phyloP scores from a whole-genome alignment of 1,139 yeast species.

The Suhomyces atakaporum region DNA sequence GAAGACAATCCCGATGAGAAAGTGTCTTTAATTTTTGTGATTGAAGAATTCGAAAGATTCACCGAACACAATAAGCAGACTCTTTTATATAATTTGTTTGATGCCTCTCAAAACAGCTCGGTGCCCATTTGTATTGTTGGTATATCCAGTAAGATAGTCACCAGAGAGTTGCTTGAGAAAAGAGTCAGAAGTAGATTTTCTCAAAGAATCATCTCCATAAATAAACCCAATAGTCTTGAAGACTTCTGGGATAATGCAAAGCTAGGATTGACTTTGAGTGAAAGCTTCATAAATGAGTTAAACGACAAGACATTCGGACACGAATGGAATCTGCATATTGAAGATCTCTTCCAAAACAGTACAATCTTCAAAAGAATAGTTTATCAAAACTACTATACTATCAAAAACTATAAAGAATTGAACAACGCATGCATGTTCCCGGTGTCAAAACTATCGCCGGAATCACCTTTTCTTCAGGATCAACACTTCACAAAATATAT shows the following conservation, averaged over 20 bases:
- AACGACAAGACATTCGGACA: conserved; percentile 27
- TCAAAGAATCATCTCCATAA: conserved; percentile 68
- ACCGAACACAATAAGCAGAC: conserved; percentile 76
- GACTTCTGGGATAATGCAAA: conserved; percentile 44
- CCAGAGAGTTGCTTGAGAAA: conserved; percentile 82
- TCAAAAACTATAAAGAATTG: conserved; percentile 59
- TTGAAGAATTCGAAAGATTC: conserved; percentile 85
- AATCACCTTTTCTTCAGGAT: conserved; percentile 37
- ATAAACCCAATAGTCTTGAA: conserved; percentile 48
- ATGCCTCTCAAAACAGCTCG: conserved; percentile 71
- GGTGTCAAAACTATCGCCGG: conserved; percentile 31
- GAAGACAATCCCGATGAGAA: conserved; percentile 9
- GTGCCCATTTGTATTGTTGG: conserved; percentile 87
- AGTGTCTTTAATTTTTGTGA: conserved; percentile 69
- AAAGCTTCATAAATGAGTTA: conserved; percentile 18
- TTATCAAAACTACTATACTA: conserved; percentile 55
- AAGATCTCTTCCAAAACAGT: conserved; percentile 19
- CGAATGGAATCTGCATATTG: conserved; percentile 56
- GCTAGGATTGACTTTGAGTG: conserved; percentile 28
- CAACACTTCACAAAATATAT: conserved; percentile 28
- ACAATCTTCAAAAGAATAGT: conserved; percentile 21
- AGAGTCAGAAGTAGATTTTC: conserved; percentile 89
- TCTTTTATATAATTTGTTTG: conserved; percentile 81
- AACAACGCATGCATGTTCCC: conserved; percentile 54
- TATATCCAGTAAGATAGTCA: conserved; percentile 69